Percentiles rank a stretch among this genome's conserved stretches.
These are phyloP conservation scores for Penicillium canescens DNA, from an alignment of 495 filamentous ascomycete genomes.

Conservation along the genomic window DNA sequence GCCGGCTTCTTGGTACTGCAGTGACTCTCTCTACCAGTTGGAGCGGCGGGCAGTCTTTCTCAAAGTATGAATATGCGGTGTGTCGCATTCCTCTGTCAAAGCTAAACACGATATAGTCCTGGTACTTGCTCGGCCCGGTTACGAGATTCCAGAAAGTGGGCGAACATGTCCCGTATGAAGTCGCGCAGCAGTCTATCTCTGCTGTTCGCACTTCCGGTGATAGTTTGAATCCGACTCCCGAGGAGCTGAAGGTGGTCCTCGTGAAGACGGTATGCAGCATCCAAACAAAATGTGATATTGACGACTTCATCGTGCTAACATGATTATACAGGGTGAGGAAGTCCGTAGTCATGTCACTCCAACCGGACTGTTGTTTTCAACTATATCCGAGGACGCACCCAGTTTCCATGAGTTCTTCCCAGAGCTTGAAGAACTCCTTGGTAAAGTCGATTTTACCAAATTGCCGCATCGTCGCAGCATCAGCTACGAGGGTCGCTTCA, in stretches of 20 bases:
- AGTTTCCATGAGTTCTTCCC: conserved; percentile 58
- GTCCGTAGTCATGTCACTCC: conserved; percentile 50
- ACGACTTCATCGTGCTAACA: neutral
- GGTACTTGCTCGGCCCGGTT: conserved; percentile 64
- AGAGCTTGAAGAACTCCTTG: conserved; percentile 50
- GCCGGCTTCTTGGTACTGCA: conserved; percentile 48
- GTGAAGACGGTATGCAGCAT: conserved; percentile 28
- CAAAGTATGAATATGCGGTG: conserved; percentile 32
- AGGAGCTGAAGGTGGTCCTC: conserved; percentile 45
- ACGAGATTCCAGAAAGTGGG: conserved; percentile 50
- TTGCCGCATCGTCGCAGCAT: conserved; percentile 57
- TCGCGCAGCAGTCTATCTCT: conserved; percentile 52
- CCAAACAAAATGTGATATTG: neutral
- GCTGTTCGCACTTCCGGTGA: conserved; percentile 41
- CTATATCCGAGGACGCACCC: conserved; percentile 50
- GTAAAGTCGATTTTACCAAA: conserved; percentile 57
- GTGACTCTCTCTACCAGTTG: conserved; percentile 45
- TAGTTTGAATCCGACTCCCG: conserved; percentile 25
- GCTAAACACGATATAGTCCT: conserved; percentile 40
- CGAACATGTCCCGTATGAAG: conserved; percentile 53
- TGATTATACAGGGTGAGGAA: conserved; percentile 23
- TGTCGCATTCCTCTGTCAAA: neutral
- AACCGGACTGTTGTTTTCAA: conserved; percentile 56
- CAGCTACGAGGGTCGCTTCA: conserved; percentile 58
- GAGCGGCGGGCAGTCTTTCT: conserved; percentile 57